These are phyloP conservation scores for Gomphus sp. DNA, from an alignment of 1,284 basidiomycete species.

Conservation along the genomic window DNA sequence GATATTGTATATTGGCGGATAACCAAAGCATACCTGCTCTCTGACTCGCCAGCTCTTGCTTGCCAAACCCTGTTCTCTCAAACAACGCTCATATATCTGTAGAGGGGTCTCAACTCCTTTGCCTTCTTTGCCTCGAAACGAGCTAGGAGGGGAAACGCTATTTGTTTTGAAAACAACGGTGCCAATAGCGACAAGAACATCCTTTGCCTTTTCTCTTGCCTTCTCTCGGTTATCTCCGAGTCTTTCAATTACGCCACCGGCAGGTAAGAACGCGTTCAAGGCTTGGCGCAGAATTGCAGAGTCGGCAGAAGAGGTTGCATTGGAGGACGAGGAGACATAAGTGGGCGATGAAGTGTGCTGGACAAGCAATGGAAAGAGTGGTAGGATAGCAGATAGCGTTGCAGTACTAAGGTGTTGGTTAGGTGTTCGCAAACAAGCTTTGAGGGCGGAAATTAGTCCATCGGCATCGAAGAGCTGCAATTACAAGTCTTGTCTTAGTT, in stretches of 20 bases:
- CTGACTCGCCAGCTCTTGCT: constrained; percentile 79
- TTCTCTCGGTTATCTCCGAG: constrained; percentile 73
- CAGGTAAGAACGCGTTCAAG: constrained; percentile 57
- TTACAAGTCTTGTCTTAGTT: constrained; percentile 6
- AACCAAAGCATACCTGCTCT: constrained; percentile 54
- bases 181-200: constrained; percentile 62
- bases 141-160: constrained; percentile 29
- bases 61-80: constrained; percentile 63
- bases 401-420: constrained; percentile 79
- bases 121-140: constrained; percentile 38
- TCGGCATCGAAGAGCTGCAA: constrained; percentile 62
- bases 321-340: constrained; percentile 32
- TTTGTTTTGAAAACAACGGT: constrained; percentile 56
- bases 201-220: constrained; percentile 65
- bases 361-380: constrained; percentile 54
- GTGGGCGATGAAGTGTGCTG: constrained; percentile 41
- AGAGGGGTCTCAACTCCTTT: constrained; percentile 73
- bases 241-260: constrained; percentile 72
- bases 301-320: constrained; percentile 36
- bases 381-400: constrained; percentile 53
- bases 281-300: constrained; percentile 51
- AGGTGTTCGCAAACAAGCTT: constrained; percentile 64
- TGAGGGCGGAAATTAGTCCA: constrained; percentile 55
- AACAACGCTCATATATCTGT: constrained; percentile 64
- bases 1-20: constrained; percentile 3